Evolutionary conservation across 345 rosid species (phyloP), one percentile per base, ranked within the genome.

Genomic region (Trapa bicornis): DNA sequence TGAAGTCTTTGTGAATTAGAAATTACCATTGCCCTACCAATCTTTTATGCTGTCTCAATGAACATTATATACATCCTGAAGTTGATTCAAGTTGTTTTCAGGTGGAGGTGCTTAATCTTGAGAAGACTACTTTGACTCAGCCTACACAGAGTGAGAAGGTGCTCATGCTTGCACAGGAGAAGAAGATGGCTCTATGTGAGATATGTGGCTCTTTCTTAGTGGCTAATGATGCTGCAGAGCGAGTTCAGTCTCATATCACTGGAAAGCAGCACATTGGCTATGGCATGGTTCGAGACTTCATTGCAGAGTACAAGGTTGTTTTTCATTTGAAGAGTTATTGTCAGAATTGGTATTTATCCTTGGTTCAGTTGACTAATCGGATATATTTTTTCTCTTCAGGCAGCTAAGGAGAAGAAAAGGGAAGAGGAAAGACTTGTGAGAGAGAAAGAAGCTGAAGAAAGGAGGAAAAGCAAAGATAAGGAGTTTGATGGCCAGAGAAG

Each of bases 211-310:
- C 99, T 66, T 95, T 95, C 81, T 86, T 95, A 8, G 85, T 95
- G 54, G 97, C 99, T 67, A 95, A 89, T 81, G 99, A 95, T 71
- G 99, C 93, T 65, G 85, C 80, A 43, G 97, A 95, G 80, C 91
- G 99, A 78, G 89, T 97, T 66, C 96, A 91, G 74, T 95, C 99
- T 78, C 97, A 95, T 77, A 82, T 95, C 77, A 78, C 81, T 0
- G 97, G 99, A 73, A 95, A 95, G 84, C 99, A 95, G 72, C 99
- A 95, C 79, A 82, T 95, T 68, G 99, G 99, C 61, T 95, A 87
- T 70, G 97, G 99, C 73, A 65, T 94, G 97, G 99, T 91, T 70
- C 87, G 99, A 5, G 97, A 94, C 72, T 94, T 89, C 73, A 85
- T 94, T 37, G 42, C 82, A 15, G 96, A 89, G 74, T 80, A 76